Base-by-base conservation (phyloP, 140 eudicot genomes). In the Anethum foeniculum region DNA sequence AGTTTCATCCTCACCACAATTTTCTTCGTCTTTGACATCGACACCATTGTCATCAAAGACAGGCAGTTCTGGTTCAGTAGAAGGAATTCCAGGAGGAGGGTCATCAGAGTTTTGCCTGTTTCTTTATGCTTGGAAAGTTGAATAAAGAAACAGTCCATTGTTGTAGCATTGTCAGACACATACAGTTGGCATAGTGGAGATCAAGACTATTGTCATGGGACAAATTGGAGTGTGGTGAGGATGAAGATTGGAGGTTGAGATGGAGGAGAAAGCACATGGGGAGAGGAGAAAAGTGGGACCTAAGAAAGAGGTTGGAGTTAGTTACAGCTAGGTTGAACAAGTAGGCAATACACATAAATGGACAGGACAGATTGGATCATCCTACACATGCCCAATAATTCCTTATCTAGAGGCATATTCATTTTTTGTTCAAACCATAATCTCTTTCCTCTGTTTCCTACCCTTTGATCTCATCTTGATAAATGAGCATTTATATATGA, bases 41-140 rank as follows among this genome's bases (percentile, higher is more conserved):
- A 78, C 89, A 25, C 79, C 86, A 16, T 64, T 76, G 79, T 80
- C 87, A 4, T 86, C 87, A 27, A 77, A 77, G 32, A 68, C 88
- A 64, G 85, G 82, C 75, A 89, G 96, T 78, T 76, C 80, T 58
- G 88, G 89, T 80, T 87, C 93, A 16, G 68, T 85, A 47, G 91
- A 88, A 28, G 90, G 88, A 82, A 30, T 80, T 73, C 83, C 77
- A 77, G 77, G 88, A 64, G 80, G 81, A 82, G 91, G 88, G 38
- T 71, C 90, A 28, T 86, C 91, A 75, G 97, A 92, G 84, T 95
- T 90, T 86, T 88, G 97, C 86, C 82, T 95, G 21, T 95, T 92
- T 82, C 97, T 95, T 12, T 92, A 90, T 85, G 99, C 99, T 60
- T 95, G 99, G 99, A 94, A 89, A 83, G 86, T 94, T 81, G 99